phyloP scores from a whole-genome alignment of 2,329 filamentous ascomycete genomes.

The Dactylellina parvicollis region DNA sequence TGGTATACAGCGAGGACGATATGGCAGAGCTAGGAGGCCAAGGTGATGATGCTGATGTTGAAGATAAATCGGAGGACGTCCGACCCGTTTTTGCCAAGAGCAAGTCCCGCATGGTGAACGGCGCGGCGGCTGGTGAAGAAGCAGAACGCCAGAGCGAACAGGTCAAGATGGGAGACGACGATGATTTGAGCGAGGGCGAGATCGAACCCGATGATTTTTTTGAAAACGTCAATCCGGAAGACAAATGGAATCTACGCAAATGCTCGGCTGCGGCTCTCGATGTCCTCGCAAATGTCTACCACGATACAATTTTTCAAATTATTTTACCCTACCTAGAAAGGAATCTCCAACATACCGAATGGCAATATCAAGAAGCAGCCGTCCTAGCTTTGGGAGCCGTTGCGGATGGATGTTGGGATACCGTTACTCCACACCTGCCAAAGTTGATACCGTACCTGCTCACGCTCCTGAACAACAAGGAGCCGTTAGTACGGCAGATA shows the following conservation, averaged over 20 bases:
- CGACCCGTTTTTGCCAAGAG: slow-evolving; percentile 86
- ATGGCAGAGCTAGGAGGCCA: slow-evolving; percentile 84
- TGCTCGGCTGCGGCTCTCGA: slow-evolving; percentile 96
- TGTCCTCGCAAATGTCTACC: slow-evolving; percentile 90
- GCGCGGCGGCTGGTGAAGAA: slow-evolving; percentile 65
- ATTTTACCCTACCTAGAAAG: slow-evolving; percentile 92
- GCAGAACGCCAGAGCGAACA: slow-evolving; percentile 67
- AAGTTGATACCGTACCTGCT: slow-evolving; percentile 91
- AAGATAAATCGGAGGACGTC: slow-evolving; percentile 89
- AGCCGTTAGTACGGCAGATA: slow-evolving; percentile 93
- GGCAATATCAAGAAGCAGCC: slow-evolving; percentile 91
- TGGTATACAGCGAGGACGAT: slow-evolving; percentile 96
- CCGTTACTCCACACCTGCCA: slow-evolving; percentile 87
- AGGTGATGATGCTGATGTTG: slow-evolving; percentile 87
- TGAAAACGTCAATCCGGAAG: slow-evolving; percentile 78
- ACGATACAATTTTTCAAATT: slow-evolving; percentile 84
- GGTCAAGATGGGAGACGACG: slow-evolving; percentile 65
- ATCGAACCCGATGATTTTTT: slow-evolving; percentile 79
- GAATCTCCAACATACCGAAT: slow-evolving; percentile 86
- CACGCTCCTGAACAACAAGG: slow-evolving; percentile 80
- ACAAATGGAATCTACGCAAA: slow-evolving; percentile 94
- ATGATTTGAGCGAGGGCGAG: slow-evolving; percentile 87
- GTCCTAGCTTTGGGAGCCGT: slow-evolving; percentile 94
- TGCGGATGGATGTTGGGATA: slow-evolving; percentile 90
- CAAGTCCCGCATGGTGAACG: slow-evolving; percentile 71